Evolutionary conservation across 192 early-diverging fungal species (phyloP).

Genomic region (Backusella parvicylindrica): DNA sequence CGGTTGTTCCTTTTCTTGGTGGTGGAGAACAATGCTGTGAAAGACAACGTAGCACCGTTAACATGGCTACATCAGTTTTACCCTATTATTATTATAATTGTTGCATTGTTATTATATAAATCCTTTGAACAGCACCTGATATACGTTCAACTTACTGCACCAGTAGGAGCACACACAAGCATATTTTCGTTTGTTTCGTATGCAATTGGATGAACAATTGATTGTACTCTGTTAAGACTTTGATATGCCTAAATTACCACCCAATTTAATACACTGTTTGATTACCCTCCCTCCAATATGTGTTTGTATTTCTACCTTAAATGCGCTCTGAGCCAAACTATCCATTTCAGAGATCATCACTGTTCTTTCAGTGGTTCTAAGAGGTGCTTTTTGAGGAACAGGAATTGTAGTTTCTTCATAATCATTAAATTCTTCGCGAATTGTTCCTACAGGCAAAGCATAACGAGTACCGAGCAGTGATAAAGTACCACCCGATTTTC

Average conservation of each 20-base stretch:
- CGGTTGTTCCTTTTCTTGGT: slow-evolving; percentile 42
- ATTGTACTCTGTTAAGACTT: slow-evolving; percentile 92
- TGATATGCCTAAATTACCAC: slow-evolving; percentile 58
- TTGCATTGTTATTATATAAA: too few species aligned
- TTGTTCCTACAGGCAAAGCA: slow-evolving; percentile 74
- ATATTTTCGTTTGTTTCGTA: slow-evolving; percentile 98
- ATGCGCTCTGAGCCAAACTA: slow-evolving; percentile 66
- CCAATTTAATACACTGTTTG: too few species aligned
- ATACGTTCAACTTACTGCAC: slow-evolving; percentile 72
- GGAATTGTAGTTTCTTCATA: slow-evolving; percentile 95
- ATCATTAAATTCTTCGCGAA: slow-evolving; percentile 69
- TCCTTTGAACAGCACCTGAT: too few species aligned
- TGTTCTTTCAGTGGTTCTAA: slow-evolving; percentile 58
- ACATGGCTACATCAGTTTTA: slow-evolving; percentile 97
- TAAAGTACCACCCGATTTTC: slow-evolving; percentile 60
- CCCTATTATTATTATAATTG: slow-evolving; percentile 49
- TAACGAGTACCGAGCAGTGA: slow-evolving; percentile 78
- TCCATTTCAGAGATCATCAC: slow-evolving; percentile 73
- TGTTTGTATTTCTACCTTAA: slow-evolving; percentile 44
- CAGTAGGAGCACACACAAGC: slow-evolving; percentile 97
- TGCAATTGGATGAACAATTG: slow-evolving; percentile 90
- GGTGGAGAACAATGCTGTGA: slow-evolving; percentile 66
- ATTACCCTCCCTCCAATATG: too few species aligned
- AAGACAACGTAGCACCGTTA: slow-evolving; percentile 84
- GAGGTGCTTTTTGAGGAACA: slow-evolving; percentile 61